Conservation (phyloP, 148 eudicot genomes). For the Dysphania ambrosioides region DNA sequence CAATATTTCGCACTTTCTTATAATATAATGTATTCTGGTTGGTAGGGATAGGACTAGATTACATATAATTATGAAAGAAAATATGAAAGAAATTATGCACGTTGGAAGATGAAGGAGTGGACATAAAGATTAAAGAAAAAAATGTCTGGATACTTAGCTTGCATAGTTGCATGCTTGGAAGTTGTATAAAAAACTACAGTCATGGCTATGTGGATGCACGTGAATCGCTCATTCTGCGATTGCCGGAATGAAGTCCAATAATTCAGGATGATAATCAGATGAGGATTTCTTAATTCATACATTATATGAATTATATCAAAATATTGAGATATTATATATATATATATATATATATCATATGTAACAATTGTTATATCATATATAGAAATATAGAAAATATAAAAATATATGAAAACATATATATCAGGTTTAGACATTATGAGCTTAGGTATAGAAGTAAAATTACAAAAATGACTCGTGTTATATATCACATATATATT, state of each 20-base stretch:
- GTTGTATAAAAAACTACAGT: slow-evolving; percentile 12
- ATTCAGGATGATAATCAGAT: too few relatives aligned
- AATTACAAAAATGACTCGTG: too few relatives aligned
- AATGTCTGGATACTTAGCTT: background rate
- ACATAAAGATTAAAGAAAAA: background rate
- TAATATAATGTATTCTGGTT: background rate
- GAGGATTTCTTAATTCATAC: too few relatives aligned
- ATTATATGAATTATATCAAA: too few relatives aligned
- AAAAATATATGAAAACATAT: too few relatives aligned
- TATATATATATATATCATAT: too few relatives aligned
- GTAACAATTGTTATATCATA: too few relatives aligned
- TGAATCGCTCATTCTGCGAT: slow-evolving; percentile 21
- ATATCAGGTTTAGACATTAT: too few relatives aligned
- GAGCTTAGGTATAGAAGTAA: too few relatives aligned
- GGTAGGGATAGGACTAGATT: slow-evolving; percentile 14
- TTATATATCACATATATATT: too few relatives aligned
- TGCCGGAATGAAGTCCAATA: slow-evolving; percentile 8
- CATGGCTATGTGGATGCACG: slow-evolving; percentile 32
- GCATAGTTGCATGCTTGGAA: slow-evolving; percentile 8
- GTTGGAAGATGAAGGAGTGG: slow-evolving; percentile 11
- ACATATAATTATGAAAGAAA: slow-evolving; percentile 7
- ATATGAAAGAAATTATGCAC: slow-evolving; percentile 6
- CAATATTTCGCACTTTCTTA: slow-evolving; percentile 21
- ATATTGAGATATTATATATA: too few relatives aligned
- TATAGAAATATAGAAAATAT: too few relatives aligned